Conservation (phyloP, 345 rosid species). For the Syzygium aqueum region DNA sequence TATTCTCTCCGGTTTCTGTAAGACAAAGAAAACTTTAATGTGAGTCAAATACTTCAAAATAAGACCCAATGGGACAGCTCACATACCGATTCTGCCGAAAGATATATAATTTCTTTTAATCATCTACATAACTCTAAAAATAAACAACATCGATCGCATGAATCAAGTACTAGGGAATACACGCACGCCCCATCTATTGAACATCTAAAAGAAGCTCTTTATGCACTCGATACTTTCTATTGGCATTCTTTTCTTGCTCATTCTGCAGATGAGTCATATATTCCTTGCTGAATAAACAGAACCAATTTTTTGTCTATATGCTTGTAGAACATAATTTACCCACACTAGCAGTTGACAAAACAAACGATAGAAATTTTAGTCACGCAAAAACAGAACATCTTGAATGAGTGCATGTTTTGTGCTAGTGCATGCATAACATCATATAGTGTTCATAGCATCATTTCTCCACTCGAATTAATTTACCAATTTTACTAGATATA, state of each 20-base stretch:
- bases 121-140: neutral
- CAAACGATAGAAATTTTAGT: neutral
- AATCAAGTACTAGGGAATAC: neutral
- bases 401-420: neutral
- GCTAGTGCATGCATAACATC: neutral
- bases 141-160: neutral
- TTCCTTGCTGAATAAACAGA: neutral
- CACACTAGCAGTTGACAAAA: neutral
- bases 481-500: neutral
- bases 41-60: neutral
- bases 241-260: neutral
- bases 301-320: neutral
- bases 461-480: neutral
- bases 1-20: conserved; percentile 82
- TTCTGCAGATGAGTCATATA: neutral
- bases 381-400: neutral
- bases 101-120: neutral
- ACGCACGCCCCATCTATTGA: neutral
- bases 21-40: conserved; percentile 5
- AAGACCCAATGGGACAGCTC: neutral
- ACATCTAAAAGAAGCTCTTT: neutral
- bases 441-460: neutral
- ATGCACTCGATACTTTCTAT: neutral
- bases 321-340: neutral
- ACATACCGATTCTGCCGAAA: neutral